phyloP scores from a whole-genome alignment of 2,329 filamentous ascomycete species.

The Cladosporium cucumerinum region DNA sequence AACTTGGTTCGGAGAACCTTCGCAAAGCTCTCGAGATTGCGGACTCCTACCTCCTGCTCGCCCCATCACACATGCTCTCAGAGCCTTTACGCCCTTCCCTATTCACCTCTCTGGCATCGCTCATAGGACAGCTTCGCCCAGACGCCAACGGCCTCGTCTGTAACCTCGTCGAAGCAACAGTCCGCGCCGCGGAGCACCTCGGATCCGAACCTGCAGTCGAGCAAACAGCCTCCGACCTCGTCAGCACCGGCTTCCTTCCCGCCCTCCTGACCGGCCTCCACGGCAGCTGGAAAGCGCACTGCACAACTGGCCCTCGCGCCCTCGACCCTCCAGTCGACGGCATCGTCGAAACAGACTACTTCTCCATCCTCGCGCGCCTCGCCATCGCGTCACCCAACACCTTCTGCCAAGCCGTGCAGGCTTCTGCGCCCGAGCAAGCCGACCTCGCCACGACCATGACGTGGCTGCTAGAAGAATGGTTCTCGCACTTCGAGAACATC shows the following conservation, averaged over 20 bases:
- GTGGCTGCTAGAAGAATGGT: constrained; percentile 59
- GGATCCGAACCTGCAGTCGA: constrained; percentile 51
- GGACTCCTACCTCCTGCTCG: constrained; percentile 48
- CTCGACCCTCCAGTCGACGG: constrained; percentile 67
- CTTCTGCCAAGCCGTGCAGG: constrained; percentile 57
- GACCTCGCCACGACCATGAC: constrained; percentile 38
- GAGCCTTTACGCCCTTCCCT: constrained; percentile 41
- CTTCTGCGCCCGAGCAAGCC: constrained; percentile 20
- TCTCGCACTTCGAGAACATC: constrained; percentile 65
- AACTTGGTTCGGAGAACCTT: constrained; percentile 48
- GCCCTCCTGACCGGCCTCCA: constrained; percentile 48
- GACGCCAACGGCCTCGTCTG: constrained; percentile 48
- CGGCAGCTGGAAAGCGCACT: constrained; percentile 61
- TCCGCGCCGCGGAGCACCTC: constrained; percentile 51
- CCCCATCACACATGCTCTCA: constrained; percentile 45
- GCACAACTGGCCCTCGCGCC: constrained; percentile 76
- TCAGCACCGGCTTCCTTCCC: constrained; percentile 57
- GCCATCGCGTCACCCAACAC: constrained; percentile 67
- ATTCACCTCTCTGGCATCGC: constrained; percentile 39
- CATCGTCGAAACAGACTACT: constrained; percentile 79
- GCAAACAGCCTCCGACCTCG: constrained; percentile 52
- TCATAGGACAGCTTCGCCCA: constrained; percentile 40
- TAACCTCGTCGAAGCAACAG: constrained; percentile 45
- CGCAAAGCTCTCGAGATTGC: constrained; percentile 49
- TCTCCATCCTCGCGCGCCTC: constrained; percentile 76